phyloP scores from a whole-genome alignment of 1,139 yeast genomes.

The Taphrina wiesneri region DNA sequence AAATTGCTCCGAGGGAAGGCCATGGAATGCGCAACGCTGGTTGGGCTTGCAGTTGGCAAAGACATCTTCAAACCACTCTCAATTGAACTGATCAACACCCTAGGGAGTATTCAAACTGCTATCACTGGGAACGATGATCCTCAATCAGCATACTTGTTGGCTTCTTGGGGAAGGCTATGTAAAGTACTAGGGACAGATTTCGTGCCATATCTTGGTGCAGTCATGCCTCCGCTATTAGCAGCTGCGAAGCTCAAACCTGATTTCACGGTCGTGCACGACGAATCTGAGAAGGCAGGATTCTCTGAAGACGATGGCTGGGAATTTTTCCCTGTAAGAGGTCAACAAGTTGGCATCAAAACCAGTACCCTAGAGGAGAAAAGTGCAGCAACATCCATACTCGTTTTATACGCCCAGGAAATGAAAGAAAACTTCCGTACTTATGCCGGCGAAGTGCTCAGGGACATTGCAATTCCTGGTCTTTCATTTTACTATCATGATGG shows the following conservation, averaged over 20 bases:
- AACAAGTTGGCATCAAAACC: constrained; percentile 91
- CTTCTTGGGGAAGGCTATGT: constrained; percentile 96
- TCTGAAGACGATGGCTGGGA: constrained; percentile 94
- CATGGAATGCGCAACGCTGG: constrained; percentile 90
- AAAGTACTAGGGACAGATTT: constrained; percentile 81
- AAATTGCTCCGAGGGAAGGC: constrained; percentile 86
- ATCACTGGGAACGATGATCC: constrained; percentile 67
- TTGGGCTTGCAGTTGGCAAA: constrained; percentile 95
- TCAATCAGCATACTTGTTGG: constrained; percentile 79
- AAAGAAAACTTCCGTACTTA: constrained; percentile 81
- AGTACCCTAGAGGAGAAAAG: constrained; percentile 90
- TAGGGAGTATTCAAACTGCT: constrained; percentile 65
- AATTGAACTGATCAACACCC: constrained; percentile 68
- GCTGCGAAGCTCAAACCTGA: constrained; percentile 91
- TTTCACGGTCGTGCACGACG: constrained; percentile 79
- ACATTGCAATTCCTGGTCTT: constrained; percentile 81
- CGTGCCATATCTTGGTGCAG: constrained; percentile 82
- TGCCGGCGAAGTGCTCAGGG: constrained; percentile 73
- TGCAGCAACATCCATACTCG: constrained; percentile 81
- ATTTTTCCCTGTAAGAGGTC: constrained; percentile 85
- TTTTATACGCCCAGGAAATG: constrained; percentile 83
- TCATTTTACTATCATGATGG: constrained; percentile 93
- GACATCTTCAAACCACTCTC: constrained; percentile 81
- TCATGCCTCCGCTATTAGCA: constrained; percentile 78
- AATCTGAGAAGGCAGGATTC: constrained; percentile 79